Conservation (phyloP, 2,329 filamentous ascomycete species). For the Fusarium floridanum region DNA sequence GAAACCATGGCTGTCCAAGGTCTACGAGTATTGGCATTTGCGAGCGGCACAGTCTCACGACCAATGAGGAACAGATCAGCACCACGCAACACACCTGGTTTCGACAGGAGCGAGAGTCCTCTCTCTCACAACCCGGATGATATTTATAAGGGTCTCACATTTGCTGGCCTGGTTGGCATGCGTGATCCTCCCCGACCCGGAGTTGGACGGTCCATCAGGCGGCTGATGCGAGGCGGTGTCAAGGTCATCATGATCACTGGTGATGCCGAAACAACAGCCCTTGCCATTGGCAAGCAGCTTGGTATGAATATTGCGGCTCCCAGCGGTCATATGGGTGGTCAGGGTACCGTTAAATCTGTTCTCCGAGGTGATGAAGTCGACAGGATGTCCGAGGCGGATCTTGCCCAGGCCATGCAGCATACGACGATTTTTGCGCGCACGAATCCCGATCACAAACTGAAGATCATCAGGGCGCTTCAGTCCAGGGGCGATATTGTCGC, state of each 20-base stretch:
- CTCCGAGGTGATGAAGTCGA: slow-evolving; percentile 94
- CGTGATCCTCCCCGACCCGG: slow-evolving; percentile 94
- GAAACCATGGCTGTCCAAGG: slow-evolving; percentile 91
- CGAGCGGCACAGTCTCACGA: slow-evolving; percentile 79
- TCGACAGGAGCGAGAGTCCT: slow-evolving; percentile 55
- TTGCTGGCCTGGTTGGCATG: slow-evolving; percentile 96
- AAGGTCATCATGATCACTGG: slow-evolving; percentile 99
- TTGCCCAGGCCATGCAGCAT: slow-evolving; percentile 85
- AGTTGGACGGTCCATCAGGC: slow-evolving; percentile 88
- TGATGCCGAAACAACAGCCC: slow-evolving; percentile 92
- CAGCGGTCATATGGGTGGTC: slow-evolving; percentile 65
- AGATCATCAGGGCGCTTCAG: slow-evolving; percentile 93
- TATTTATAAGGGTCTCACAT: slow-evolving; percentile 84
- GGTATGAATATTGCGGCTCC: slow-evolving; percentile 83
- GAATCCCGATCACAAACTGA: slow-evolving; percentile 97
- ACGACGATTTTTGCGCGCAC: slow-evolving; percentile 97
- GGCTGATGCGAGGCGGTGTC: slow-evolving; percentile 92
- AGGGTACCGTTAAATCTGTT: slow-evolving; percentile 76
- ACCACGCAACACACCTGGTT: slow-evolving; percentile 66
- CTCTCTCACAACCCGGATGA: slow-evolving; percentile 71
- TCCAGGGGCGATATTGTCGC: slow-evolving; percentile 95
- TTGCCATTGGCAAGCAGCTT: slow-evolving; percentile 94
- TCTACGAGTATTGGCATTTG: slow-evolving; percentile 91
- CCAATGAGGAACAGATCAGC: slow-evolving; percentile 57
- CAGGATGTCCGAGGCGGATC: slow-evolving; percentile 85